These are phyloP conservation scores for Spongospora subterranea DNA, from an alignment of 208 protist genomes.

Conservation along the genomic window DNA sequence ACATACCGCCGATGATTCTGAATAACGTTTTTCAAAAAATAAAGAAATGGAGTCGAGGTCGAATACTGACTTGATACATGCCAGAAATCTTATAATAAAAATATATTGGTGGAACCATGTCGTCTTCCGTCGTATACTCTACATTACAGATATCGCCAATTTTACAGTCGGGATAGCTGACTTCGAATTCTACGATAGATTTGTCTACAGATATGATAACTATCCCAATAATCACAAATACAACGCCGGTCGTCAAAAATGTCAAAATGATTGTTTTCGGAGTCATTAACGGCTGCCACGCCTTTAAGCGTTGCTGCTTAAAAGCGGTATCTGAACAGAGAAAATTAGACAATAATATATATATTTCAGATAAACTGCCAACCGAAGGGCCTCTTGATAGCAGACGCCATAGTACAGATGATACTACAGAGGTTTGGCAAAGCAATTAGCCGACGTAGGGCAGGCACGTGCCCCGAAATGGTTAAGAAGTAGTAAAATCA, in stretches of 20 bases:
- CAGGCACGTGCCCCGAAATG: too few relatives aligned
- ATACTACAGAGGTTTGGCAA: too few relatives aligned
- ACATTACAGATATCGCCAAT: not conserved
- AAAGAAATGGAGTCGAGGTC: not conserved
- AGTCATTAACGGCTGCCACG: conserved; percentile 47
- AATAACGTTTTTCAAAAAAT: not conserved
- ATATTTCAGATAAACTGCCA: too few relatives aligned
- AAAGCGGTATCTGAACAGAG: conserved; percentile 49
- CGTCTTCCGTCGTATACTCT: not conserved
- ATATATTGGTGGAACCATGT: conserved; percentile 20
- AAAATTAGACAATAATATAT: too few relatives aligned
- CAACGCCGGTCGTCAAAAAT: not conserved
- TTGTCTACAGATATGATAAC: not conserved
- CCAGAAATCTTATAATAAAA: conserved; percentile 48
- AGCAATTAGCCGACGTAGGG: too few relatives aligned
- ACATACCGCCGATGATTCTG: conserved; percentile 51
- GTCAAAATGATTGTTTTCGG: not conserved
- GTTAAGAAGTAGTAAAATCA: too few relatives aligned
- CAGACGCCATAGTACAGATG: too few relatives aligned
- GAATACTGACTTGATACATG: conserved; percentile 28
- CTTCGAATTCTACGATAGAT: not conserved
- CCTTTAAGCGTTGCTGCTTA: conserved; percentile 46
- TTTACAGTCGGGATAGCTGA: conserved; percentile 16
- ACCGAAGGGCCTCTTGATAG: too few relatives aligned
- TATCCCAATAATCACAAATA: conserved; percentile 28